Percentiles rank a stretch among this genome's conserved stretches.
phyloP scores from a whole-genome alignment of 257 asterid species.

The Nicotiana otophora region DNA sequence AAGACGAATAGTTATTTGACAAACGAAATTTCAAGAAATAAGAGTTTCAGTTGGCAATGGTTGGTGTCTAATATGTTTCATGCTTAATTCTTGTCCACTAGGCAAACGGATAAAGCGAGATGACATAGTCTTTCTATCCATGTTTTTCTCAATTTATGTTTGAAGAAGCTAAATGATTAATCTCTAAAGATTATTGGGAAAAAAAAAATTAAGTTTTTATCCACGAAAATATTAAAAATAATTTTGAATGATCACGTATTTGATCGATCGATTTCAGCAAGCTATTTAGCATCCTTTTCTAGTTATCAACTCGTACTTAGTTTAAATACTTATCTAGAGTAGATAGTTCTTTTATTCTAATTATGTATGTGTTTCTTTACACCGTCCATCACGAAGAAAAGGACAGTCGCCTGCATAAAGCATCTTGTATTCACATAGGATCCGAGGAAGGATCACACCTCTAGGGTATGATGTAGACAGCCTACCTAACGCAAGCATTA shows the following conservation, averaged over 20 bases:
- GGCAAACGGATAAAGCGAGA: background rate
- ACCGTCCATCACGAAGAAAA: too few relatives aligned
- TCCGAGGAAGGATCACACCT: too few relatives aligned
- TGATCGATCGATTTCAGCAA: background rate
- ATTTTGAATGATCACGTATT: background rate
- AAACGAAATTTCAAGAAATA: background rate
- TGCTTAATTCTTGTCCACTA: conserved; percentile 1
- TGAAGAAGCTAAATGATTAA: background rate
- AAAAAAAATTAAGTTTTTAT: background rate
- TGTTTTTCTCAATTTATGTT: background rate
- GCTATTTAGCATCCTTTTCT: background rate
- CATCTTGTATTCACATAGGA: too few relatives aligned
- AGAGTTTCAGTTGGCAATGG: background rate
- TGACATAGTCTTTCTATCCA: background rate
- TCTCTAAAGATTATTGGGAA: background rate
- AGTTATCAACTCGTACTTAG: background rate
- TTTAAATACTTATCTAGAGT: too few relatives aligned
- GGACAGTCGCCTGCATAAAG: too few relatives aligned
- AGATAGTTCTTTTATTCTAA: too few relatives aligned
- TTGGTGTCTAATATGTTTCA: background rate
- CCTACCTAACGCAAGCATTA: too few relatives aligned
- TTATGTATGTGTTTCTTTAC: too few relatives aligned
- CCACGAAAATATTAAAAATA: background rate
- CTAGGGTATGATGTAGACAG: too few relatives aligned
- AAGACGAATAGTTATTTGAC: background rate